phyloP scores from a whole-genome alignment of 768 basidiomycete species.

The Suillus placidus region DNA sequence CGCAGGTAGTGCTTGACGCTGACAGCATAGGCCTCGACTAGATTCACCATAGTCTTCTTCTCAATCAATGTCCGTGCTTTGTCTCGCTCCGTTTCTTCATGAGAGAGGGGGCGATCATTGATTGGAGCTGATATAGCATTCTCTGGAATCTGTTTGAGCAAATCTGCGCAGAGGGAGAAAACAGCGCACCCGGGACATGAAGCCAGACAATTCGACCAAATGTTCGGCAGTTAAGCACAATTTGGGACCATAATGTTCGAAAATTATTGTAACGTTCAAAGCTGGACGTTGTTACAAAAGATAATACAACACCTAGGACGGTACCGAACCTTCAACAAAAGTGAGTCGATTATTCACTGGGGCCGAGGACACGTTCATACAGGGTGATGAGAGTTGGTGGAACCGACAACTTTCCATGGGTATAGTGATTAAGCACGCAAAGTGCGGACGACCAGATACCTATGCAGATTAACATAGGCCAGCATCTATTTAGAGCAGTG shows the following conservation, averaged over 20 bases:
- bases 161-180: no score
- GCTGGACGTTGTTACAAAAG: constrained; percentile 69
- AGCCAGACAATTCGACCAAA: constrained; percentile 69
- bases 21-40: constrained; percentile 67
- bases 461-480: constrained; percentile 64
- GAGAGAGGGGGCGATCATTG: constrained; percentile 12
- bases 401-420: constrained; percentile 42
- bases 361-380: no score
- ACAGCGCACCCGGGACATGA: constrained; percentile 55
- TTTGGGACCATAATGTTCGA: constrained; percentile 62
- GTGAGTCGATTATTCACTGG: constrained; percentile 26
- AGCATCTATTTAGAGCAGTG: constrained; percentile 32
- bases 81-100: constrained; percentile 31
- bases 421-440: no score
- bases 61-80: constrained; percentile 57
- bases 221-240: constrained; percentile 54
- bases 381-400: constrained; percentile 57
- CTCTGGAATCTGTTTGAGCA: constrained; percentile 18
- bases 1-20: constrained; percentile 72
- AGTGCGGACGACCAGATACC: constrained; percentile 51
- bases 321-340: constrained; percentile 48
- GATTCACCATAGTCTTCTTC: constrained; percentile 69
- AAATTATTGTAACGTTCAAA: constrained; percentile 79
- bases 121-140: constrained; percentile 23
- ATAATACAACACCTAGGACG: constrained; percentile 74